phyloP scores from a whole-genome alignment of 1,284 basidiomycete species.

The Tilletia setariae region DNA sequence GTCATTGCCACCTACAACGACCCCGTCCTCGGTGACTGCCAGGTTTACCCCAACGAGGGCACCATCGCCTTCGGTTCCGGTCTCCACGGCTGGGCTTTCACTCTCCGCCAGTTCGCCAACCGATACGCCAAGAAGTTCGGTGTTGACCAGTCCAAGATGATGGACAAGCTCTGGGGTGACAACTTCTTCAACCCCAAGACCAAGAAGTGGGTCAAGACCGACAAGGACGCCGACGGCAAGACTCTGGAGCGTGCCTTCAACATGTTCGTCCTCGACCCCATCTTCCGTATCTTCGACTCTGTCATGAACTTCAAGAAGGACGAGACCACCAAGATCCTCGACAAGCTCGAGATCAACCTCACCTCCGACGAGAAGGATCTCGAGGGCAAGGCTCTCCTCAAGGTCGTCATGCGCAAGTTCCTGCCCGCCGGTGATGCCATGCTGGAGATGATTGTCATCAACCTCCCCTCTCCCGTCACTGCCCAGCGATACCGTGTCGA shows the following conservation, averaged over 20 bases:
- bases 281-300: constrained; percentile 97
- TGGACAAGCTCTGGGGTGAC: constrained; percentile 97
- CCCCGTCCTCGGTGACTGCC: constrained; percentile 88
- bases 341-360: constrained; percentile 95
- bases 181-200: constrained; percentile 99
- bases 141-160: constrained; percentile 98
- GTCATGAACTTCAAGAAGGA: constrained; percentile 99
- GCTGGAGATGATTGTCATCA: constrained; percentile 99
- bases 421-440: constrained; percentile 97
- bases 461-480: constrained; percentile 84
- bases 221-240: constrained; percentile 76
- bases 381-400: constrained; percentile 94
- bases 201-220: constrained; percentile 90
- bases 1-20: constrained; percentile 98
- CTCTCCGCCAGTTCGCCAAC: constrained; percentile 91
- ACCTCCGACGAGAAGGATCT: constrained; percentile 85
- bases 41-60: constrained; percentile 97
- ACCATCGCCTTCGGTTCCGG: constrained; percentile 99
- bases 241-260: constrained; percentile 65
- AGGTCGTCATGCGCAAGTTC: constrained; percentile 99
- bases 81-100: constrained; percentile 99
- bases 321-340: constrained; percentile 74
- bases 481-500: constrained; percentile 98
- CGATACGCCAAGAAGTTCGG: constrained; percentile 99
- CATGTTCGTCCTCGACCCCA: constrained; percentile 94